Conservation (phyloP, 495 filamentous ascomycete genomes). For the Hypoxylon cercidicola region DNA sequence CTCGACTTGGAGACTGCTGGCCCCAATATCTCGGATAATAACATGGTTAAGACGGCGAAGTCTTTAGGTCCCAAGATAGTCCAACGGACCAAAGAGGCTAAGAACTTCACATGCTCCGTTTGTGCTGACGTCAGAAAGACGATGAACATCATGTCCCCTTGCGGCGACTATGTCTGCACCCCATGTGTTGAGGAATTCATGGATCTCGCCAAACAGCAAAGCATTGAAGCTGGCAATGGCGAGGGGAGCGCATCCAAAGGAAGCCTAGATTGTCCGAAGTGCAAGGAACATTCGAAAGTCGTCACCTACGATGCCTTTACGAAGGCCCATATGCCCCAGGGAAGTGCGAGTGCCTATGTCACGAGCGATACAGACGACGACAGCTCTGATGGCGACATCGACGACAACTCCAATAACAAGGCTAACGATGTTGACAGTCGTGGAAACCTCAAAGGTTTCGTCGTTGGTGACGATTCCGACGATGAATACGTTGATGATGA, state of each 20-base stretch:
- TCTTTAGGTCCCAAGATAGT: conserved; percentile 74
- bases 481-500: no score
- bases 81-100: conserved; percentile 68
- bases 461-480: conserved; percentile 59
- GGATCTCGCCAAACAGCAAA: conserved; percentile 66
- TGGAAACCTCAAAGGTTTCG: conserved; percentile 65
- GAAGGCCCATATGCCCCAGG: conserved; percentile 72
- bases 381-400: conserved; percentile 39
- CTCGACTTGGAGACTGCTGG: conserved; percentile 64
- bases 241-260: conserved; percentile 53
- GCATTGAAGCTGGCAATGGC: conserved; percentile 28
- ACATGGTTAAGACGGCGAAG: conserved; percentile 57
- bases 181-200: conserved; percentile 81
- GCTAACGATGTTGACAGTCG: conserved; percentile 49
- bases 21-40: conserved; percentile 64
- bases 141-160: conserved; percentile 80
- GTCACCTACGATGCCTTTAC: conserved; percentile 80
- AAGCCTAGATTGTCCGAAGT: conserved; percentile 77
- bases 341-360: not conserved
- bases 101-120: conserved; percentile 74
- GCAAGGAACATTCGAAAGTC: conserved; percentile 74
- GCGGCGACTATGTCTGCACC: conserved; percentile 82
- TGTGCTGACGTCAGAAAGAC: conserved; percentile 71
- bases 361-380: conserved; percentile 21
- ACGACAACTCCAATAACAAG: conserved; percentile 52